Base-by-base conservation (phyloP, 2,329 filamentous ascomycete species). In the Fusarium nygamai region DNA sequence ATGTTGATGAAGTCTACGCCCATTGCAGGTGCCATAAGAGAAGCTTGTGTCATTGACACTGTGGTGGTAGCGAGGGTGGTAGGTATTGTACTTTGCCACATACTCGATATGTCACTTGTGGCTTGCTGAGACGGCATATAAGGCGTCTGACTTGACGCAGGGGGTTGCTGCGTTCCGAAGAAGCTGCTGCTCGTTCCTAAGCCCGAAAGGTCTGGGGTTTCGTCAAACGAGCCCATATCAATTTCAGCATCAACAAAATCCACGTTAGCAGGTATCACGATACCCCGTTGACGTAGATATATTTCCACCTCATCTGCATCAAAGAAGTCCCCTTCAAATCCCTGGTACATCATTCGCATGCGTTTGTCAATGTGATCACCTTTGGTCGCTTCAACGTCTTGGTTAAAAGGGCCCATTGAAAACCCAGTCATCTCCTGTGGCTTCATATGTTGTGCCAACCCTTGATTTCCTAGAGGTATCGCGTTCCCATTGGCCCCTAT, bases 261-360 rank as follows among this genome's bases (percentile, higher is more conserved):
- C 16, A 88, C 85, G 16, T 86, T 84, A 1, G 88, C 86, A 16
- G 92, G 88, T 59, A 95, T 90, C 51, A 85, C 80, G 36, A 94
- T 88, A 10, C 91, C 91, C 36, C 88, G 88, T 57, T 88, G 86
- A 46, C 87, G 87, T 6, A 97, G 83, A 78, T 95, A 96, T 19
- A 89, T 86, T 81, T 96, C 92, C 0, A 95, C 91, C 80, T 96
- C 94, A 67, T 93, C 88, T 1, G 91, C 84, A 78, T 96, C 93
- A 75, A 93, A 93, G 85, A 94, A 96, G 58, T 93, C 89, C 9
- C 93, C 93, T 67, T 92, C 88, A 69, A 92, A 93, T 0, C 90
- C 92, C 2, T 88, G 86, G 13, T 91, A 81, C 44, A 86, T 86
- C 72, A 89, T 86, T 27, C 83, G 83, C 73, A 92, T 85, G 22